phyloP scores from a whole-genome alignment of 2,329 filamentous ascomycete genomes.

The Cercospora zeae-maydis region DNA sequence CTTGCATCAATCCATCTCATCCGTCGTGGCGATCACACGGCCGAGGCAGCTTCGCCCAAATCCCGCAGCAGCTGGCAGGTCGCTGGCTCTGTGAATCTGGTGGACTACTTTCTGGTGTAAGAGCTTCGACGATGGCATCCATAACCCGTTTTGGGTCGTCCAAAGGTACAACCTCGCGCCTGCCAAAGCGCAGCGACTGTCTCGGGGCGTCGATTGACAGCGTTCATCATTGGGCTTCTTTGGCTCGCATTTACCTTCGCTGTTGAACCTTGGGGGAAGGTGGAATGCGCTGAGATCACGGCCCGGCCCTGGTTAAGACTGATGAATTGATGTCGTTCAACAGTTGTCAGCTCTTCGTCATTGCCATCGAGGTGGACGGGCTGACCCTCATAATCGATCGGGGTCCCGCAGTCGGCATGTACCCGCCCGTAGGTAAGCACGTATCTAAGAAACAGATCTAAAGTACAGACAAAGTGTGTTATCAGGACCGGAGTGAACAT shows the following conservation, averaged over 20 bases:
- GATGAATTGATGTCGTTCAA: constrained; percentile 25
- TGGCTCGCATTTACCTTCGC: constrained; percentile 8
- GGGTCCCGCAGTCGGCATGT: not conserved
- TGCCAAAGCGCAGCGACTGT: constrained; percentile 11
- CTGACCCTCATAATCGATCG: constrained; percentile 20
- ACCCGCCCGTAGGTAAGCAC: too few species aligned
- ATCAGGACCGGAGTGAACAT: too few species aligned
- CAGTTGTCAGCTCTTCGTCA: constrained; percentile 16
- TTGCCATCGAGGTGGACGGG: constrained; percentile 21
- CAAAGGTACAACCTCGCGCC: constrained; percentile 15
- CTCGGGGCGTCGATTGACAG: constrained; percentile 12
- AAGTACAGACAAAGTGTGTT: too few species aligned
- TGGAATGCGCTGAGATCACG: constrained; percentile 20
- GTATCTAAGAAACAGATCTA: too few species aligned
- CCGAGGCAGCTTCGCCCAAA: constrained; percentile 21
- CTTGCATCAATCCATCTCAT: not conserved
- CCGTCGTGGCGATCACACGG: constrained; percentile 3
- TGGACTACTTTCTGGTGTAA: constrained; percentile 20
- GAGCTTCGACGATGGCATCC: constrained; percentile 23
- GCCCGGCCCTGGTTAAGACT: constrained; percentile 20
- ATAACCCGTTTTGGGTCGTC: constrained; percentile 21
- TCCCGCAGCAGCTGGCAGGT: constrained; percentile 25
- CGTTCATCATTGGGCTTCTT: constrained; percentile 6
- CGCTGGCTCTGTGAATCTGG: constrained; percentile 16
- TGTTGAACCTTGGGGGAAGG: constrained; percentile 13